phyloP scores from a whole-genome alignment of 768 basidiomycete genomes.

The Pleurotus eryngii region DNA sequence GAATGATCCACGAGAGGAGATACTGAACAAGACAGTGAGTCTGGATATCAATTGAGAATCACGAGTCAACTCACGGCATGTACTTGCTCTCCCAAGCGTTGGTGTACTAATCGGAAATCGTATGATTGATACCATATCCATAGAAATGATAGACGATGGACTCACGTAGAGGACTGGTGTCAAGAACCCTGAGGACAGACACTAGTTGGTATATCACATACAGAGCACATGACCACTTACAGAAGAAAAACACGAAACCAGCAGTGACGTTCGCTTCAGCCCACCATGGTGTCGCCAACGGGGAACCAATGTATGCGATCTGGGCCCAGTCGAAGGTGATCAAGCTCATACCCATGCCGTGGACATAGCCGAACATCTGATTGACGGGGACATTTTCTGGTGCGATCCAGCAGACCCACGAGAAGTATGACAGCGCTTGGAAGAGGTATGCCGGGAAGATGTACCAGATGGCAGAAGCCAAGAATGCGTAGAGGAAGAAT shows the following conservation, averaged over 20 bases:
- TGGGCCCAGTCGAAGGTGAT: constrained; percentile 80
- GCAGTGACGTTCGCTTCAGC: constrained; percentile 44
- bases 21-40: constrained; percentile 17
- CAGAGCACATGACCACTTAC: constrained; percentile 8
- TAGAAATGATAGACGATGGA: constrained; percentile 8
- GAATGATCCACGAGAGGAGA: constrained; percentile 63
- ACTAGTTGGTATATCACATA: background rate
- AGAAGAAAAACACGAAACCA: constrained; percentile 17
- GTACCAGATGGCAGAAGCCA: constrained; percentile 60
- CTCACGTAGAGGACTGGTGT: constrained; percentile 56
- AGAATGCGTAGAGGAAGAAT: constrained; percentile 70
- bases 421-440: constrained; percentile 59
- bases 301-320: constrained; percentile 54
- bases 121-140: background rate
- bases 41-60: background rate
- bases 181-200: constrained; percentile 40
- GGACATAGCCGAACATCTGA: constrained; percentile 69
- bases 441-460: constrained; percentile 71
- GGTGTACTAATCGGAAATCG: constrained; percentile 40
- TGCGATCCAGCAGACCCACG: constrained; percentile 61
- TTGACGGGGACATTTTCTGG: constrained; percentile 68
- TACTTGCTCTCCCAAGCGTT: constrained; percentile 59
- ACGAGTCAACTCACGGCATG: constrained; percentile 42
- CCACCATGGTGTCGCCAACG: constrained; percentile 64
- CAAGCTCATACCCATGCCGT: constrained; percentile 63